Evolutionary conservation across 768 basidiomycete species (phyloP).

Genomic region (Boletus subcaerulescens): DNA sequence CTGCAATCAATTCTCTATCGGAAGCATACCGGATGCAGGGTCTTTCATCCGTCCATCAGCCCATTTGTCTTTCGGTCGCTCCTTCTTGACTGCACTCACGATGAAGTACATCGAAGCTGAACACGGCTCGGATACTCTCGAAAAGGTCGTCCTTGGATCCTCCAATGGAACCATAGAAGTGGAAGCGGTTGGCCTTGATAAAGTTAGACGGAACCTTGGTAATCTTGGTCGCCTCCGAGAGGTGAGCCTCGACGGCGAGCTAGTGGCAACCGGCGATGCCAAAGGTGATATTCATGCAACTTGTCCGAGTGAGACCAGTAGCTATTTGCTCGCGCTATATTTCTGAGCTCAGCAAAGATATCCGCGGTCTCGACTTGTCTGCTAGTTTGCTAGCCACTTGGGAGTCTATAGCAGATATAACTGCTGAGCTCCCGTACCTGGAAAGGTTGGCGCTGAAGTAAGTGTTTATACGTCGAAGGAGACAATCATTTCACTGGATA

Average conservation of each 20-base stretch:
- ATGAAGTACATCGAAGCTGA: slow-evolving; percentile 73
- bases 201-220: slow-evolving; percentile 68
- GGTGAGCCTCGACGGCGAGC: slow-evolving; percentile 72
- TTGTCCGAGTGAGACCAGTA: slow-evolving; percentile 61
- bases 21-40: slow-evolving; percentile 60
- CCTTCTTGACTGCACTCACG: slow-evolving; percentile 72
- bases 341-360: slow-evolving; percentile 43
- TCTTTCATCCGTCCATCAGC: slow-evolving; percentile 80
- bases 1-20: slow-evolving; percentile 4
- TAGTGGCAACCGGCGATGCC: slow-evolving; percentile 51
- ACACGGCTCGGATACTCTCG: slow-evolving; percentile 50
- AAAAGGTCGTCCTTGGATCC: slow-evolving; percentile 73
- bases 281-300: slow-evolving; percentile 50
- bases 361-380: slow-evolving; percentile 81
- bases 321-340: slow-evolving; percentile 4
- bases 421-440: slow-evolving; percentile 57
- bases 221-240: slow-evolving; percentile 67
- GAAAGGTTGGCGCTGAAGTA: slow-evolving; percentile 77
- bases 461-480: slow-evolving; percentile 30
- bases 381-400: slow-evolving; percentile 69
- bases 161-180: slow-evolving; percentile 82
- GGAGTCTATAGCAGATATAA: slow-evolving; percentile 64
- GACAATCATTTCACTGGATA: slow-evolving; percentile 15
- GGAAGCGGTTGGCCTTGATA: slow-evolving; percentile 80
- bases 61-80: slow-evolving; percentile 52